A percentile compares a stretch with the other conserved stretches of the same genome.
Conservation (phyloP, 2,329 filamentous ascomycete genomes). For the Alternaria brassicae region DNA sequence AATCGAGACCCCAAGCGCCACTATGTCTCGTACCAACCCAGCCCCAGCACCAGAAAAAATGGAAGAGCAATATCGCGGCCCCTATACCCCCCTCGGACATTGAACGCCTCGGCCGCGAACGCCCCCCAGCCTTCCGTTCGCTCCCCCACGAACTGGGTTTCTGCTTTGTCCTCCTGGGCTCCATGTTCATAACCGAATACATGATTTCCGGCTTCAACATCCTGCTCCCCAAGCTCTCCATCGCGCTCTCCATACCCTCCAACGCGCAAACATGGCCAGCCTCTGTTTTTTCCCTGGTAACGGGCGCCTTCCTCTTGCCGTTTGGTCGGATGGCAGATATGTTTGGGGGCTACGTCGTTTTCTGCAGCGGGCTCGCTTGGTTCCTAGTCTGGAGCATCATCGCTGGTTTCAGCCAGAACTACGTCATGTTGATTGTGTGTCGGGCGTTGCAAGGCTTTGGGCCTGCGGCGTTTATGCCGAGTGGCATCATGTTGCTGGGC, state of each 20-base stretch:
- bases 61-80: slow-evolving; percentile 21
- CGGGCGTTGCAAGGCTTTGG: slow-evolving; percentile 78
- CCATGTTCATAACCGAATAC: slow-evolving; percentile 73
- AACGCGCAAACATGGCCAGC: slow-evolving; percentile 61
- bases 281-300: slow-evolving; percentile 49
- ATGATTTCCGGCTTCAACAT: slow-evolving; percentile 77
- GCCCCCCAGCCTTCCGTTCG: slow-evolving; percentile 64
- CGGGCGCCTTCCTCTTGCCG: slow-evolving; percentile 47
- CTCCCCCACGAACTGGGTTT: slow-evolving; percentile 67
- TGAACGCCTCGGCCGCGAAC: slow-evolving; percentile 67
- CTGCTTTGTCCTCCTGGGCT: slow-evolving; percentile 67
- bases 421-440: slow-evolving; percentile 74
- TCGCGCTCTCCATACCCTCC: slow-evolving; percentile 69
- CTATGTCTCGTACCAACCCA: background rate
- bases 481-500: slow-evolving; percentile 71
- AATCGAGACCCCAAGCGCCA: background rate
- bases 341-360: slow-evolving; percentile 69
- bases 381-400: slow-evolving; percentile 72
- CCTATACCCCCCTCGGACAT: slow-evolving; percentile 50
- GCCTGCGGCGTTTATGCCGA: slow-evolving; percentile 73
- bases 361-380: slow-evolving; percentile 69
- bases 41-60: slow-evolving; percentile 5
- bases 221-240: slow-evolving; percentile 70
- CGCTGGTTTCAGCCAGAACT: slow-evolving; percentile 71
- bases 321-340: slow-evolving; percentile 67